A percentile compares a stretch with the other conserved stretches of the same genome.
phyloP scores from a whole-genome alignment of 148 eudicot species.

The Chenopodium formosanum region DNA sequence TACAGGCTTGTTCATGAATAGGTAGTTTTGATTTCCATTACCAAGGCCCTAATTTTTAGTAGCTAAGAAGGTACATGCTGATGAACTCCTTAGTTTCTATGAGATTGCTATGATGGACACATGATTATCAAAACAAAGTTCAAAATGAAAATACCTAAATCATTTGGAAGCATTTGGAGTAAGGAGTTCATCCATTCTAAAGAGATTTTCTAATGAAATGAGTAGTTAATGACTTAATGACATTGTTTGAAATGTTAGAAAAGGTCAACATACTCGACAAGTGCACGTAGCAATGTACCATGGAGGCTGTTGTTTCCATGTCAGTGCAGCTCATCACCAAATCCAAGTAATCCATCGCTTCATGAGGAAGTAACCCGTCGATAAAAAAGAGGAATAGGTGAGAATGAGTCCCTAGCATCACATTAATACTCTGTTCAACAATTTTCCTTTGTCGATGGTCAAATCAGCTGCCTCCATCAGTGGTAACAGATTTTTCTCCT shows the following conservation, averaged over 20 bases:
- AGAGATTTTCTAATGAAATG: background rate
- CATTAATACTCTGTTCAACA: slow-evolving; percentile 58
- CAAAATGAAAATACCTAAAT: too few relatives aligned
- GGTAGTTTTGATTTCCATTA: too few relatives aligned
- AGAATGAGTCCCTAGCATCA: slow-evolving; percentile 83
- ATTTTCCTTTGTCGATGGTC: slow-evolving; percentile 51
- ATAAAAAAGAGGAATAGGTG: slow-evolving; percentile 67
- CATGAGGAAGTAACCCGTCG: slow-evolving; percentile 75
- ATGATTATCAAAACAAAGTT: too few relatives aligned
- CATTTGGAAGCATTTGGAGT: too few relatives aligned
- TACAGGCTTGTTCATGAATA: too few relatives aligned
- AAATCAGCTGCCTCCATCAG: slow-evolving; percentile 73
- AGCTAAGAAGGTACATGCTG: background rate
- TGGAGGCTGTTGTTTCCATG: slow-evolving; percentile 40
- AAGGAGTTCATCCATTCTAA: background rate
- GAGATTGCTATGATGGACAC: too few relatives aligned
- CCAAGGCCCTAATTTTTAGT: background rate
- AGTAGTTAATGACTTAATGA: background rate
- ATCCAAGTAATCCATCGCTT: slow-evolving; percentile 73
- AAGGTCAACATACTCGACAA: slow-evolving; percentile 52
- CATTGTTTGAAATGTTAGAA: background rate
- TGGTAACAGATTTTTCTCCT: slow-evolving; percentile 68
- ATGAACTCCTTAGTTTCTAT: too few relatives aligned
- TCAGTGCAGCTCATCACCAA: slow-evolving; percentile 48
- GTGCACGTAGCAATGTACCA: slow-evolving; percentile 35